Conservation (phyloP, 768 basidiomycete species). For the Collybia sordida region DNA sequence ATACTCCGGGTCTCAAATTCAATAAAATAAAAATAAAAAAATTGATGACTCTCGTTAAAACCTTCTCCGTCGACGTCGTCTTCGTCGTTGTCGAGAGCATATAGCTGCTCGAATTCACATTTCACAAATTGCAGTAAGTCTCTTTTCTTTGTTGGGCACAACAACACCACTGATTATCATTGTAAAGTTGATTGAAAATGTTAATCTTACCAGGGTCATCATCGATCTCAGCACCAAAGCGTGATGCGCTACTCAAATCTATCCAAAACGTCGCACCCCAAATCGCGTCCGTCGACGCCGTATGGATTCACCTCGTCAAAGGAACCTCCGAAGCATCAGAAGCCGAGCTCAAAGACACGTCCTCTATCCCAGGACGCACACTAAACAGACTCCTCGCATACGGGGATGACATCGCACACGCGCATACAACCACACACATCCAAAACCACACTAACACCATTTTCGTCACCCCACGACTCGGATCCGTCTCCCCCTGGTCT, state of each 20-base stretch:
- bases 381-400: slow-evolving; percentile 79
- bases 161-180: too few species aligned
- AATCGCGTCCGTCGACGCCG: slow-evolving; percentile 71
- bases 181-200: slow-evolving; percentile 42
- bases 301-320: slow-evolving; percentile 86
- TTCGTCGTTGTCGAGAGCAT: too few species aligned
- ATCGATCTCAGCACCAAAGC: slow-evolving; percentile 68
- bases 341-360: slow-evolving; percentile 40
- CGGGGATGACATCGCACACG: slow-evolving; percentile 69
- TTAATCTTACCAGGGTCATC: slow-evolving; percentile 79
- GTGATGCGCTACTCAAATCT: slow-evolving; percentile 58
- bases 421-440: slow-evolving; percentile 38
- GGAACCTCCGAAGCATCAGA: slow-evolving; percentile 46
- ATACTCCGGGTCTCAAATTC: too few species aligned
- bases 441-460: slow-evolving; percentile 43
- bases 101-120: too few species aligned
- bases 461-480: slow-evolving; percentile 80
- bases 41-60: too few species aligned
- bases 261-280: slow-evolving; percentile 54
- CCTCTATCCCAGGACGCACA: slow-evolving; percentile 46
- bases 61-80: too few species aligned
- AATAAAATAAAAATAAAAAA: too few species aligned
- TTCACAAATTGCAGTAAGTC: too few species aligned
- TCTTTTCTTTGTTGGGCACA: too few species aligned
- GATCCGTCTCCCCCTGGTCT: slow-evolving; percentile 98